phyloP scores from a whole-genome alignment of 2,329 filamentous ascomycete species.

The Phyllosticta paracitricarpa region DNA sequence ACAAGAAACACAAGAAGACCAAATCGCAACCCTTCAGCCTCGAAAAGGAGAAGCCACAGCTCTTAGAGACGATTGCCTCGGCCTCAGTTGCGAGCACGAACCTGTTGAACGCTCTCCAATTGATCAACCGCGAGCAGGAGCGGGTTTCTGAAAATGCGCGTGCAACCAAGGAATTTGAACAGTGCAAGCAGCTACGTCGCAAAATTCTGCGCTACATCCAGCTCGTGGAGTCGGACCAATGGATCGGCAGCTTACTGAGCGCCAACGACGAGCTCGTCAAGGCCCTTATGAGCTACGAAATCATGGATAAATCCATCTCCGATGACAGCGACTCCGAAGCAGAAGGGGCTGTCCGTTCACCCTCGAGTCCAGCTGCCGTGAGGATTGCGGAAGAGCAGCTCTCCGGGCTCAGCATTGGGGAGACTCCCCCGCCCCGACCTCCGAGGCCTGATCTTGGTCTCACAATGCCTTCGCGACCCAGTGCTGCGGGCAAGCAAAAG shows the following conservation, averaged over 20 bases:
- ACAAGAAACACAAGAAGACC: conserved; percentile 43
- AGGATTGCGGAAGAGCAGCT: conserved; percentile 31
- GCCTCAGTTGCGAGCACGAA: conserved; percentile 87
- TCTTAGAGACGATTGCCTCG: conserved; percentile 82
- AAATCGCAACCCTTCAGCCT: conserved; percentile 65
- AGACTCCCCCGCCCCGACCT: conserved; percentile 37
- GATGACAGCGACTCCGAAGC: conserved; percentile 56
- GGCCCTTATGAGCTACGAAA: conserved; percentile 87
- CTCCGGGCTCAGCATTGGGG: conserved; percentile 34
- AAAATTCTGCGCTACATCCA: conserved; percentile 90
- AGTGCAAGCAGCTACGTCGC: conserved; percentile 73
- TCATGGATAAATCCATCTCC: conserved; percentile 78
- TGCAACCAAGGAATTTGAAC: conserved; percentile 69
- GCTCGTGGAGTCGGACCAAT: conserved; percentile 78
- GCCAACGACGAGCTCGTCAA: conserved; percentile 95
- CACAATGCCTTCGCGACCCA: conserved; percentile 23
- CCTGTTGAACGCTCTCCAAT: conserved; percentile 74
- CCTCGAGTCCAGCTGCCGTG: not conserved
- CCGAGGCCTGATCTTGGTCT: conserved; percentile 35
- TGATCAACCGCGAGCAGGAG: conserved; percentile 81
- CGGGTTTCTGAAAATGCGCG: conserved; percentile 75
- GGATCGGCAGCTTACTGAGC: conserved; percentile 79
- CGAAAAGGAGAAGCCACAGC: conserved; percentile 75
- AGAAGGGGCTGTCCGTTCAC: conserved; percentile 28
- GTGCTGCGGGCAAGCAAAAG: conserved; percentile 24